Conservation (phyloP, 2,329 filamentous ascomycete genomes). For the Lecanicillium sp. region DNA sequence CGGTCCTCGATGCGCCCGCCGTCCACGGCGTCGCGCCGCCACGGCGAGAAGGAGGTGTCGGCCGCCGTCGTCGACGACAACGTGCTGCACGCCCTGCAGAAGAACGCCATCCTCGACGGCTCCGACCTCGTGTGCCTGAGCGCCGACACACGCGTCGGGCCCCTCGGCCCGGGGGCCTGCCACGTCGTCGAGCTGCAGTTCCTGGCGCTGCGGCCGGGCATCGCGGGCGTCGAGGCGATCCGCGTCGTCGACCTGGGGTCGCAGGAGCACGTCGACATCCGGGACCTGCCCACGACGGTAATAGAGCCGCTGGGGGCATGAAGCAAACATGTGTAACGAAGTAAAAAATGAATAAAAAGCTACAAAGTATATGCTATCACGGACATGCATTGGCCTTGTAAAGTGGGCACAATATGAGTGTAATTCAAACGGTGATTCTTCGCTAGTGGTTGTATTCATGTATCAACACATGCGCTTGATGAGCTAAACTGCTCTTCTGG, state of each 20-base stretch:
- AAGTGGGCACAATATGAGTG: neutral
- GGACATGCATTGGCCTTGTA: neutral
- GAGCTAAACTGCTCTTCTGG: neutral
- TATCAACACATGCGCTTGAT: constrained; percentile 1
- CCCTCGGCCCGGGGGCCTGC: constrained; percentile 64
- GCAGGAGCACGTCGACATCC: constrained; percentile 71
- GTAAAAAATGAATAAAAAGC: neutral
- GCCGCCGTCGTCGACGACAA: constrained; percentile 68
- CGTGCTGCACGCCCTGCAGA: constrained; percentile 64
- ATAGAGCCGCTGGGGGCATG: constrained; percentile 33
- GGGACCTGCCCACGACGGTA: constrained; percentile 65
- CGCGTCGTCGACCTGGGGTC: constrained; percentile 66
- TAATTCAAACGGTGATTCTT: neutral
- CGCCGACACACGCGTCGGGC: constrained; percentile 67
- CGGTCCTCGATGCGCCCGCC: constrained; percentile 44
- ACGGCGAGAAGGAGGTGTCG: constrained; percentile 41
- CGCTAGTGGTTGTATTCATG: neutral
- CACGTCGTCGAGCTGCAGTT: constrained; percentile 70
- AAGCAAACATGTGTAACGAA: neutral
- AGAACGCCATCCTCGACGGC: constrained; percentile 55
- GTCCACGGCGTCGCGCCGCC: constrained; percentile 38
- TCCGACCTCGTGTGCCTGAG: constrained; percentile 69
- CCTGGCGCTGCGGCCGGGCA: constrained; percentile 59
- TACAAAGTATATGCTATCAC: neutral
- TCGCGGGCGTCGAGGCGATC: constrained; percentile 65